Evolutionary conservation across 2,329 filamentous ascomycete genomes (phyloP).

Genomic region (Helminthosporium solani): DNA sequence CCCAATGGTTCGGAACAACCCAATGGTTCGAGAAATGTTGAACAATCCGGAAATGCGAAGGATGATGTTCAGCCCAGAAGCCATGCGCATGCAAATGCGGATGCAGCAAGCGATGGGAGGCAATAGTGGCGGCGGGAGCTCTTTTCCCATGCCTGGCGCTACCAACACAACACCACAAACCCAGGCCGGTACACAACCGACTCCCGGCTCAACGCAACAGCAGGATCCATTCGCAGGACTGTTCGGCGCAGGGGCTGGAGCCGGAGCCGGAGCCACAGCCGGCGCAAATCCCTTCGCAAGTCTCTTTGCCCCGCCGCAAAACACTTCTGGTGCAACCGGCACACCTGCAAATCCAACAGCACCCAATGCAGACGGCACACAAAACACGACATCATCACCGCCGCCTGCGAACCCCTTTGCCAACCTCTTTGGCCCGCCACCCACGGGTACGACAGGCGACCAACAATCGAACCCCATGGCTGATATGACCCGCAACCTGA

Average conservation of each 20-base stretch:
- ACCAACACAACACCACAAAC: slow-evolving; percentile 75
- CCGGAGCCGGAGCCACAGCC: slow-evolving; percentile 29
- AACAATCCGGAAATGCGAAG: slow-evolving; percentile 84
- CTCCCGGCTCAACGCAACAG: slow-evolving; percentile 27
- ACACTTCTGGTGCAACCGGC: slow-evolving; percentile 22
- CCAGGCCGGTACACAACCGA: slow-evolving; percentile 42
- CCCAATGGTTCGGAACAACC: slow-evolving; percentile 78
- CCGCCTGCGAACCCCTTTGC: slow-evolving; percentile 36
- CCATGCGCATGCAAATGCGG: slow-evolving; percentile 77
- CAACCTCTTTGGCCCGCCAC: slow-evolving; percentile 55
- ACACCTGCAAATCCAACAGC: slow-evolving; percentile 18
- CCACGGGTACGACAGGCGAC: slow-evolving; percentile 16
- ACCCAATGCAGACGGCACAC: slow-evolving; percentile 16
- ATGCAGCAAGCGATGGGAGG: slow-evolving; percentile 69
- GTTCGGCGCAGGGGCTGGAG: slow-evolving; percentile 32
- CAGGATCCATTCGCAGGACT: slow-evolving; percentile 52
- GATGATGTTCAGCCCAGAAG: slow-evolving; percentile 89
- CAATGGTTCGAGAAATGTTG: slow-evolving; percentile 82
- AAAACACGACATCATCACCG: slow-evolving; percentile 21
- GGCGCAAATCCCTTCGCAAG: slow-evolving; percentile 61
- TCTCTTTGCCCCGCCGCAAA: slow-evolving; percentile 49
- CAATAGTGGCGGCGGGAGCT: slow-evolving; percentile 48
- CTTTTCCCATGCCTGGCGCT: slow-evolving; percentile 85
- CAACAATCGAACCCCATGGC: slow-evolving; percentile 52
- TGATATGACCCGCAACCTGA: slow-evolving; percentile 48